A percentile compares a stretch with the other conserved stretches of the same genome.
Evolutionary conservation across 495 filamentous ascomycete species (phyloP).

Genomic region (Xylaria bambusicola): DNA sequence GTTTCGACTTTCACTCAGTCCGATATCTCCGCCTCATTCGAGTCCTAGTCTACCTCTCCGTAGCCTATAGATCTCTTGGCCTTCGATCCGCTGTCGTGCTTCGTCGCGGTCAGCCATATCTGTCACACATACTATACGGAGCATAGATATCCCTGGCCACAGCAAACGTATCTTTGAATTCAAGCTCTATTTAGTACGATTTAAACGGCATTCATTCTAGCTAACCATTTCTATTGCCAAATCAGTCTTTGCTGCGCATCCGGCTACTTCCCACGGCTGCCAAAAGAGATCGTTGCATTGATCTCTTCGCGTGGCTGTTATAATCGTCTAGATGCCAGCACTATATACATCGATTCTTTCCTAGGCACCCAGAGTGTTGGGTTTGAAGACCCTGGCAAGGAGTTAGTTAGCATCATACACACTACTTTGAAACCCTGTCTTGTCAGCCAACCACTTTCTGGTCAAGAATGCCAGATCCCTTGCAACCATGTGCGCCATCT

Average conservation of each 20-base stretch:
- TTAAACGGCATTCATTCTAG: background rate
- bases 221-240: background rate
- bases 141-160: background rate
- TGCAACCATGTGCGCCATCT: background rate
- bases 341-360: background rate
- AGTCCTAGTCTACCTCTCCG: background rate
- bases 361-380: background rate
- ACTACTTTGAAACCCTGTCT: background rate
- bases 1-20: background rate
- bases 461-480: conserved; percentile 2
- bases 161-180: background rate
- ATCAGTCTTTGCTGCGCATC: background rate
- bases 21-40: background rate
- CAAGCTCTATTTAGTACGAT: background rate
- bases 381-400: too few relatives aligned
- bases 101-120: background rate
- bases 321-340: too few relatives aligned
- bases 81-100: background rate
- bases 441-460: background rate
- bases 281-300: background rate
- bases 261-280: background rate
- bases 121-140: background rate
- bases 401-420: background rate
- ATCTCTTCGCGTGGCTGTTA: background rate
- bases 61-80: background rate